Evolutionary conservation across 2,329 filamentous ascomycete species (phyloP).

Genomic region (Aotearoamyces nothofagi): DNA sequence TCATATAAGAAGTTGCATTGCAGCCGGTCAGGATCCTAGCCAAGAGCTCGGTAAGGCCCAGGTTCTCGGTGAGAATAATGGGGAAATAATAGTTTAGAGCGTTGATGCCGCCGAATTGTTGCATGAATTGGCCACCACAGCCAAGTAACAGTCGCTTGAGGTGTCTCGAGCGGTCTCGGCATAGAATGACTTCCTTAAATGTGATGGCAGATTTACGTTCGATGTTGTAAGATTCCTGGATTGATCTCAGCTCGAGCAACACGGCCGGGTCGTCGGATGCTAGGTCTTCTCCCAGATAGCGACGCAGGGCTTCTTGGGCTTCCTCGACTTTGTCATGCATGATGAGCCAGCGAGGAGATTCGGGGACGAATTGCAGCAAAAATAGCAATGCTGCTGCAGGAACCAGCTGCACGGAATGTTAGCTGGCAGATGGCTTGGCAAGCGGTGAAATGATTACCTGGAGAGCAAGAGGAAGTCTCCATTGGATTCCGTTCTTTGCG

Average conservation of each 20-base stretch:
- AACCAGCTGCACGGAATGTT: constrained; percentile 3
- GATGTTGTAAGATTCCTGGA: constrained; percentile 38
- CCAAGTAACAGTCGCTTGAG: constrained; percentile 24
- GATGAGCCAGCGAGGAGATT: constrained; percentile 20
- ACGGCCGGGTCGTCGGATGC: constrained; percentile 33
- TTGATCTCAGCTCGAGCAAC: constrained; percentile 30
- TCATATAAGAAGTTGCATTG: constrained; percentile 27
- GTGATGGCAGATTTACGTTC: constrained; percentile 7
- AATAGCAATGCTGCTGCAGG: constrained; percentile 2
- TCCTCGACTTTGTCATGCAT: constrained; percentile 18
- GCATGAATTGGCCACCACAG: constrained; percentile 29
- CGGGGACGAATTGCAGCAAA: constrained; percentile 18
- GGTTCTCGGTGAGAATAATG: constrained; percentile 30
- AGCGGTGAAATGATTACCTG: constrained; percentile 25
- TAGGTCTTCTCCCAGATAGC: constrained; percentile 13
- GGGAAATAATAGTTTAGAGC: constrained; percentile 27
- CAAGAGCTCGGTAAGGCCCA: constrained; percentile 27
- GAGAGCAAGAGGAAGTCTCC: constrained; percentile 35
- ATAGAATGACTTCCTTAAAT: constrained; percentile 7
- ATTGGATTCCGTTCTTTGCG: constrained; percentile 22
- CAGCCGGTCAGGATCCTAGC: constrained; percentile 38
- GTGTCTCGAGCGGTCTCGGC: constrained; percentile 5
- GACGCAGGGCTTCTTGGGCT: constrained; percentile 12
- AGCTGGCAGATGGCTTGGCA: not conserved
- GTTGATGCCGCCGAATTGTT: constrained; percentile 23